These are phyloP conservation scores for Daldinia bambusicola DNA, from an alignment of 495 filamentous ascomycete species.

Conservation along the genomic window DNA sequence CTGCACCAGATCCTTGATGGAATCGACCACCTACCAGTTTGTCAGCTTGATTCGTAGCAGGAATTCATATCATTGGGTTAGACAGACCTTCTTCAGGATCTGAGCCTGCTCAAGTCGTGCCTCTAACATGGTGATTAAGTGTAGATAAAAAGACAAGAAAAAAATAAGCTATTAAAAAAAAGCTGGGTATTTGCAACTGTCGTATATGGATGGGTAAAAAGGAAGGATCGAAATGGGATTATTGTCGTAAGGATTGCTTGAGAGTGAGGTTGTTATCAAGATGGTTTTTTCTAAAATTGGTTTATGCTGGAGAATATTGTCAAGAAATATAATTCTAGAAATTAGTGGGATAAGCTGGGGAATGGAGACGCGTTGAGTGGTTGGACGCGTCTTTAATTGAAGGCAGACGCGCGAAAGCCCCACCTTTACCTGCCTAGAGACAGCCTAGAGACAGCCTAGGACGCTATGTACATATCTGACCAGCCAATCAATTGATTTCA, in stretches of 20 bases:
- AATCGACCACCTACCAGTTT: conserved; percentile 83
- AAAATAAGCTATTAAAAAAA: not conserved
- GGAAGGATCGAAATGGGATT: conserved; percentile 1
- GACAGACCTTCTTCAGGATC: conserved; percentile 92
- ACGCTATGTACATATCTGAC: not conserved
- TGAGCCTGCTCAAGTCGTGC: conserved; percentile 93
- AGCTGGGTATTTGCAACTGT: not conserved
- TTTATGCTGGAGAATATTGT: conserved; percentile 9
- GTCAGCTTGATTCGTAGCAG: conserved; percentile 6
- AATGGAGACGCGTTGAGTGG: conserved; percentile 43
- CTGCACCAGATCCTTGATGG: conserved; percentile 99
- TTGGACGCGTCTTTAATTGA: conserved; percentile 45
- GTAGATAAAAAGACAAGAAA: not conserved
- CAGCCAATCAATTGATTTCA: not conserved
- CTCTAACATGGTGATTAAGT: conserved; percentile 76
- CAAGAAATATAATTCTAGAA: conserved; percentile 19
- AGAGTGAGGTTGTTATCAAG: conserved; percentile 17
- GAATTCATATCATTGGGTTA: not conserved
- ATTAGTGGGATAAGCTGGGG: conserved; percentile 41
- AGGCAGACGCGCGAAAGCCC: conserved; percentile 31
- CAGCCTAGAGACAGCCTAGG: not conserved
- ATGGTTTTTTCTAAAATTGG: conserved; percentile 12
- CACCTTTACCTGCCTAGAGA: conserved; percentile 22
- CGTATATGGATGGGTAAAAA: conserved; percentile 7
- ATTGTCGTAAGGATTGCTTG: not conserved